Evolutionary conservation across 495 filamentous ascomycete genomes (phyloP).

Genomic region (Thozetella sp.): DNA sequence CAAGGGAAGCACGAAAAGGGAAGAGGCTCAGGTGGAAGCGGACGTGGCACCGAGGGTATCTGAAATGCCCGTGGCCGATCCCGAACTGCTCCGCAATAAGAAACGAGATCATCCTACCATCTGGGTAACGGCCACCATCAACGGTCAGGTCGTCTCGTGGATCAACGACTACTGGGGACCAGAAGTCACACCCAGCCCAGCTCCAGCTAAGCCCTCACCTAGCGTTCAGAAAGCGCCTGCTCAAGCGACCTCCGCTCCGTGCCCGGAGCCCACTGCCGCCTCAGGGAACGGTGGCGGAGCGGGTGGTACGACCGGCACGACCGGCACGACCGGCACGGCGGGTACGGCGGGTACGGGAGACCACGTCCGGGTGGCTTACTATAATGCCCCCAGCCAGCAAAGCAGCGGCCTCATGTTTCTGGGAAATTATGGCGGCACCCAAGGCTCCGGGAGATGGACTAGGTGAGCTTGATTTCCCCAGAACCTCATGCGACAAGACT

Average conservation of each 20-base stretch:
- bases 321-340: too few relatives aligned
- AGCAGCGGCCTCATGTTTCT: conserved; percentile 66
- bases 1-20: conserved; percentile 13
- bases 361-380: conserved; percentile 54
- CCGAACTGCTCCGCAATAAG: conserved; percentile 20
- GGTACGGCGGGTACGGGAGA: conserved; percentile 6
- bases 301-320: neutral
- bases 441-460: conserved; percentile 60
- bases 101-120: conserved; percentile 22
- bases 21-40: conserved; percentile 19
- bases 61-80: neutral
- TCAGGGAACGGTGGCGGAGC: neutral
- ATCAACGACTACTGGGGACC: conserved; percentile 59
- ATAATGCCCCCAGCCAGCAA: conserved; percentile 46
- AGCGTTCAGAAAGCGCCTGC: neutral
- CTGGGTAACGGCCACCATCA: conserved; percentile 60
- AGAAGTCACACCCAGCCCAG: conserved; percentile 4
- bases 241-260: conserved; percentile 1
- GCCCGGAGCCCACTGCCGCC: neutral
- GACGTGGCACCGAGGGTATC: conserved; percentile 1
- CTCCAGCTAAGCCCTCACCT: neutral
- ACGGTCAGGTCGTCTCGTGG: conserved; percentile 64
- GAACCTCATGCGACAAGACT: conserved; percentile 2
- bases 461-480: conserved; percentile 35
- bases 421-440: conserved; percentile 62